Evolutionary conservation across 257 asterid species (phyloP), one percentile per base, ranked within the genome.

Genomic region (Penstemon davidsonii): DNA sequence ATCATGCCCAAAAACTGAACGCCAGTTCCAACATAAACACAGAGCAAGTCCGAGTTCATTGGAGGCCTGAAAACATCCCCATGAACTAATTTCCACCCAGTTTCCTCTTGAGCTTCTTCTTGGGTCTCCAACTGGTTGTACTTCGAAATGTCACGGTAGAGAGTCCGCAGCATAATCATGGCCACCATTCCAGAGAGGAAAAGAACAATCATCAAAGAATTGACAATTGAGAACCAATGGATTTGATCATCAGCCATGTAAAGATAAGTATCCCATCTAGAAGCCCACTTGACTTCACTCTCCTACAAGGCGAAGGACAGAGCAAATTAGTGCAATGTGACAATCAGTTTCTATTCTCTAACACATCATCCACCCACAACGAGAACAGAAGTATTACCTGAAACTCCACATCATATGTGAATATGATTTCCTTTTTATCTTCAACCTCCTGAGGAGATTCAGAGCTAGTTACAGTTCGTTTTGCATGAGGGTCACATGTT

Each of bases 21-120:
- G 58, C 96, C 95, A 8, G 95, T 87, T n/a, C 96, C 97, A 8
- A 87, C 96, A 74, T 82, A 82, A 44, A 91, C 89, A 53, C 97
- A 91, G 41, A 91, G 85, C 76, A 86, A 71, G 70, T 88, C 92
- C 5, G 97, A 85, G 87, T 88, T 88, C 25, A 76, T 69, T 67
- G 96, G 96, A 67, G 97, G 85, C 77, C 97, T 81, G 79, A 91
- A 91, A 68, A 91, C 92, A 72, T 88, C 97, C 68, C 95, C 97
- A 36, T 91, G 97, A 61, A 91, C 96, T 74, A 91, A 71, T 79
- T 91, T 91, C 97, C 97, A 91, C n/a, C 97, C 97, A 1, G 97
- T 90, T 78, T 87, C 95, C 79, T 90, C 96, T 76, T 88, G 97
- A 18, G 97, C 94, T 82, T 91, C 97, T 85, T 91, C 97, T 64